These are phyloP conservation scores for Phylloporus sp. DNA, from an alignment of 768 basidiomycete genomes.

Conservation along the genomic window DNA sequence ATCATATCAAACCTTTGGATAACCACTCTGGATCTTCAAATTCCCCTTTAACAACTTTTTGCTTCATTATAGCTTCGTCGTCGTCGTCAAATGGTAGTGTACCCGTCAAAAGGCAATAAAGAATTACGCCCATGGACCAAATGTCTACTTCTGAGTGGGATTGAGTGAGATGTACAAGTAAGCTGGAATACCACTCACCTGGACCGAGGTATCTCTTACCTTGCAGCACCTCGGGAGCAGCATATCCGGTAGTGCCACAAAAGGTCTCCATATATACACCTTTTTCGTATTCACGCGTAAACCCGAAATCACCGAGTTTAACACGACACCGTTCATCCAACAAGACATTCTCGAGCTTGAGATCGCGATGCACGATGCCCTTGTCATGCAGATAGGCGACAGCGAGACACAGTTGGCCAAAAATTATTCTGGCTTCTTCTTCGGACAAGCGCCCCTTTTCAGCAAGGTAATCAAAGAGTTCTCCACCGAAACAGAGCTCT, in stretches of 20 bases:
- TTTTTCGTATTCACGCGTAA: slow-evolving; percentile 86
- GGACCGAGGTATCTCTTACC: slow-evolving; percentile 88
- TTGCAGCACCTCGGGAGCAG: slow-evolving; percentile 88
- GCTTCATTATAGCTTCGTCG: slow-evolving; percentile 77
- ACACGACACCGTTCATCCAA: slow-evolving; percentile 88
- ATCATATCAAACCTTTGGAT: slow-evolving; percentile 58
- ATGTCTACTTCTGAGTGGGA: slow-evolving; percentile 78
- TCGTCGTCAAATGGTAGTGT: slow-evolving; percentile 90
- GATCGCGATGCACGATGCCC: slow-evolving; percentile 93
- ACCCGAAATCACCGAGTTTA: slow-evolving; percentile 94
- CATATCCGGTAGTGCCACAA: slow-evolving; percentile 93
- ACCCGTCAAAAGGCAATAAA: slow-evolving; percentile 86
- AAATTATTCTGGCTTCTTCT: slow-evolving; percentile 80
- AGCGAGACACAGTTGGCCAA: slow-evolving; percentile 93
- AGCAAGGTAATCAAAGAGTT: slow-evolving; percentile 96
- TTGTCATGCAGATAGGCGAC: slow-evolving; percentile 90
- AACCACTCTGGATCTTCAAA: slow-evolving; percentile 95
- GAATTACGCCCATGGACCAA: slow-evolving; percentile 91
- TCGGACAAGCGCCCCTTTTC: slow-evolving; percentile 89
- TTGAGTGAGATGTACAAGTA: slow-evolving; percentile 7
- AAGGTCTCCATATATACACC: slow-evolving; percentile 84
- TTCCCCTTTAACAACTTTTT: slow-evolving; percentile 77
- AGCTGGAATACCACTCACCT: slow-evolving; percentile 44
- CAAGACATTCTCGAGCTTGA: slow-evolving; percentile 94
- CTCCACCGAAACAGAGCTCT: slow-evolving; percentile 94